Conservation (phyloP, 345 rosid genomes). For the Eucalyptus grandis region DNA sequence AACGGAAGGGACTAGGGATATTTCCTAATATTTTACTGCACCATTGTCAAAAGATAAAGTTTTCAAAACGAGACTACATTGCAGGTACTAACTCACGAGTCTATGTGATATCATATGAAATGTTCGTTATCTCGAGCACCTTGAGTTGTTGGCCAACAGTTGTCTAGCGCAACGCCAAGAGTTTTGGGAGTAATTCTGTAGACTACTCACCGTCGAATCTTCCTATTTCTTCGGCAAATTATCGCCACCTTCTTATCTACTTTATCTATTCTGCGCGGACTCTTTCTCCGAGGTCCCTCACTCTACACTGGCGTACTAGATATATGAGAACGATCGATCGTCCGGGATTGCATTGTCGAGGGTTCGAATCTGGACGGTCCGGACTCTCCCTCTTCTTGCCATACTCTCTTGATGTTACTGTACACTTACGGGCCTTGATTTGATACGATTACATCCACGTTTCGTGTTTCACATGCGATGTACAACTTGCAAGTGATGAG, state of each 20-base stretch:
- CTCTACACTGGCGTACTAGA: too few relatives aligned
- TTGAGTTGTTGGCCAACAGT: background rate
- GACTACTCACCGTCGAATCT: too few relatives aligned
- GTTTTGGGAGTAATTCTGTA: too few relatives aligned
- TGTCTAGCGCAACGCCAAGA: background rate
- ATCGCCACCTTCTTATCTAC: too few relatives aligned
- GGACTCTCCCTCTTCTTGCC: background rate
- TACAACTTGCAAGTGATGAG: background rate
- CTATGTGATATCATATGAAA: background rate
- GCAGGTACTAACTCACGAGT: background rate
- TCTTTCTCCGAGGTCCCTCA: too few relatives aligned
- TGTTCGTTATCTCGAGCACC: background rate
- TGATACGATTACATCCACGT: background rate
- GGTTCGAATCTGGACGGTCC: background rate
- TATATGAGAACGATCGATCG: too few relatives aligned
- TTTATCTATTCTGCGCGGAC: too few relatives aligned
- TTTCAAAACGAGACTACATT: background rate
- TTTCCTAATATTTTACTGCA: background rate
- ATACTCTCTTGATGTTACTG: background rate
- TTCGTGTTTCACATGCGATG: background rate
- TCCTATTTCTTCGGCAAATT: too few relatives aligned
- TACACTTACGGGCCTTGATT: background rate
- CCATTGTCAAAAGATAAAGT: background rate
- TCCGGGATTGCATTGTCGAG: too few relatives aligned
- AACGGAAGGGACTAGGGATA: background rate